Evolutionary conservation across 202 grass and related monocot species (phyloP), one percentile per base, ranked within the genome.

Genomic region (Schoenoplectus triqueter): DNA sequence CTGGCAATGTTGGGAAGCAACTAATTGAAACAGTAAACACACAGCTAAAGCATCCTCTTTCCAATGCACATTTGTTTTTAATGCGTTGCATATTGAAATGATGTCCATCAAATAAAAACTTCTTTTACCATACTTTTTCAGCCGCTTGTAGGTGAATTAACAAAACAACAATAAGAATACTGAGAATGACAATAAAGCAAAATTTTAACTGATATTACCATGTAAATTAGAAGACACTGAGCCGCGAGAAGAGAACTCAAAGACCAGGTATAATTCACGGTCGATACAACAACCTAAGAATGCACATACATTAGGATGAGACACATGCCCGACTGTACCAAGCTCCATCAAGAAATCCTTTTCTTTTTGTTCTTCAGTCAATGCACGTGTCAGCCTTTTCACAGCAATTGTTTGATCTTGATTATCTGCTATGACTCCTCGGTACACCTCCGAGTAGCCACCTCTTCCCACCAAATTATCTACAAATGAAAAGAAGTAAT

Each of bases 281-380:
- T 99, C 96, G 56, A 99, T 85, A 88, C 96, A 99, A 85, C 93
- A 99, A 0, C 96, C 96, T 1, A 99, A 85, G 64, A 99, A 90
- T 13, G 47, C 78, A 54, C 88, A 96, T 66, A 99, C 91, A 89
- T 99, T 99, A 78, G 93, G 90, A 84, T 99, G 96, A 0, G 70
- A 39, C 41, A 89, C 96, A 64, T 99, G 96, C 0, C 90, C 93
- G 14, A 99, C 85, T 9, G 93, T 90, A 59, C 96, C 96, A 8
- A 99, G 93, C 84, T 99, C 96, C 55, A 90, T 91, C 15, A 99
- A 13, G 4, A 99, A 99, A 87, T 99, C 93, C 55, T 91, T 91
- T 89, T 95, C 93, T 86, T 91, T 89, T 31, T 89, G 91, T 92
- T 91, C 90, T 89, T 92, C 94, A 6, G 93, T 86, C 7, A 87